phyloP scores from a whole-genome alignment of 805 yeast species.

The Kregervanrija pseudodelftensis region DNA sequence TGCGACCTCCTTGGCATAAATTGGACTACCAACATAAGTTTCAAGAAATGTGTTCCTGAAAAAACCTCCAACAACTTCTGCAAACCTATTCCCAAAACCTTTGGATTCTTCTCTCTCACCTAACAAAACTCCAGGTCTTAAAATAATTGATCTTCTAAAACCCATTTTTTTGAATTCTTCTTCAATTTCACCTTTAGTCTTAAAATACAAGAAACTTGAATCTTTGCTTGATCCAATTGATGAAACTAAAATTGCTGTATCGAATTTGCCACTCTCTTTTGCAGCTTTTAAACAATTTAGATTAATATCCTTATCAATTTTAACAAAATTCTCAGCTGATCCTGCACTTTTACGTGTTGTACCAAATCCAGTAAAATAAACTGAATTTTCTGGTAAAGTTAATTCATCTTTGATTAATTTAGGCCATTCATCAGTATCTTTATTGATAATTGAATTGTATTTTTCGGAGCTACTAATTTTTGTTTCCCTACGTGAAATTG shows the following conservation, averaged over 20 bases:
- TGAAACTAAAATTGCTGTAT: constrained; percentile 62
- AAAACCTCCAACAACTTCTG: constrained; percentile 26
- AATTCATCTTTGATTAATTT: constrained; percentile 24
- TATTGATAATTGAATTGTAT: constrained; percentile 29
- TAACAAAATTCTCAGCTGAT: constrained; percentile 56
- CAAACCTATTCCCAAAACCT: constrained; percentile 30
- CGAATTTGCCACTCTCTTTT: constrained; percentile 51
- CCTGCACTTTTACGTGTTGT: constrained; percentile 74
- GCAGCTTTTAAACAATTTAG: constrained; percentile 66
- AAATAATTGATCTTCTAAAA: constrained; percentile 66
- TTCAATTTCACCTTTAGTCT: constrained; percentile 73
- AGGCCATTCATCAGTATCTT: constrained; percentile 47
- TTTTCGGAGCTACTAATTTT: constrained; percentile 3
- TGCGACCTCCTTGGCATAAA: constrained; percentile 63
- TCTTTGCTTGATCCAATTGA: constrained; percentile 52
- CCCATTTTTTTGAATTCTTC: constrained; percentile 52
- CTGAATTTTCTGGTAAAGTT: constrained; percentile 28
- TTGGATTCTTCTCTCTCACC: constrained; percentile 50
- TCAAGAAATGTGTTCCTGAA: constrained; percentile 30
- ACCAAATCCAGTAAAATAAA: constrained; percentile 62
- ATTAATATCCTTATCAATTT: constrained; percentile 72
- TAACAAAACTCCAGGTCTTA: constrained; percentile 69
- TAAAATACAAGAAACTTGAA: constrained; percentile 55
- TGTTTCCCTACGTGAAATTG: constrained; percentile 46
- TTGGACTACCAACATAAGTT: constrained; percentile 34